These are phyloP conservation scores for Aspergillus hiratsukae DNA, from an alignment of 2,329 filamentous ascomycete genomes.

Conservation along the genomic window DNA sequence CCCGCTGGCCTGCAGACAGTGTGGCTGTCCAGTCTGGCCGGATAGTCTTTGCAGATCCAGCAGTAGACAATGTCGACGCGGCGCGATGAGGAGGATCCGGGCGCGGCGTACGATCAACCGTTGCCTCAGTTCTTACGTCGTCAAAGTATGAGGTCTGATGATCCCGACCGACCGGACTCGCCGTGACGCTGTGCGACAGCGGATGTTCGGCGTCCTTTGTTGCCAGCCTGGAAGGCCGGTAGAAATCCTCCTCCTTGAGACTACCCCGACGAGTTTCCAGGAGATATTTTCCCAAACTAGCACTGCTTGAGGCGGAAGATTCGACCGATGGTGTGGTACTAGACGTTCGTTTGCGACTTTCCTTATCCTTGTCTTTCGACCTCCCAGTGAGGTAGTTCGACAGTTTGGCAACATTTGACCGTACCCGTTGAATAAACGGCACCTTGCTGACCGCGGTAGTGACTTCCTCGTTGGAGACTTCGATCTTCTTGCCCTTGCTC, in stretches of 20 bases:
- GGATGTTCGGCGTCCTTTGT: conserved; percentile 63
- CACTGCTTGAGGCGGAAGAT: conserved; percentile 52
- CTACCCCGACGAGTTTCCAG: conserved; percentile 51
- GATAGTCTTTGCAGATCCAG: conserved; percentile 45
- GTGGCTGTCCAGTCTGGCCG: conserved; percentile 29
- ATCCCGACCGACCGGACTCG: conserved; percentile 55
- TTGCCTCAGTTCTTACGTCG: conserved; percentile 12
- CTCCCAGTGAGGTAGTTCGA: conserved; percentile 51
- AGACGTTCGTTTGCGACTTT: conserved; percentile 48
- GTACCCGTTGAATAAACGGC: conserved; percentile 78
- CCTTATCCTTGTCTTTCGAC: conserved; percentile 36
- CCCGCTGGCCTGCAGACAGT: conserved; percentile 19
- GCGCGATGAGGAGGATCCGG: conserved; percentile 38
- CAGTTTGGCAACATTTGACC: conserved; percentile 69
- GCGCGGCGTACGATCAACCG: conserved; percentile 25
- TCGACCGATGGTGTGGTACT: conserved; percentile 53
- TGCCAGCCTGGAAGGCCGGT: conserved; percentile 44
- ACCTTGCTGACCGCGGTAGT: conserved; percentile 86
- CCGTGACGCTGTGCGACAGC: conserved; percentile 68
- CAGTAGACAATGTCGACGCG: conserved; percentile 42
- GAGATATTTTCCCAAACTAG: conserved; percentile 52
- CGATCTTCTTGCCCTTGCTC: conserved; percentile 76
- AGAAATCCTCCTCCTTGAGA: conserved; percentile 55
- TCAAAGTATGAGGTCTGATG: conserved; percentile 36
- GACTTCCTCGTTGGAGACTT: conserved; percentile 87